Evolutionary conservation across 768 basidiomycete genomes (phyloP), one percentile per base, ranked within the genome.

Genomic region (Panellus pusillus): DNA sequence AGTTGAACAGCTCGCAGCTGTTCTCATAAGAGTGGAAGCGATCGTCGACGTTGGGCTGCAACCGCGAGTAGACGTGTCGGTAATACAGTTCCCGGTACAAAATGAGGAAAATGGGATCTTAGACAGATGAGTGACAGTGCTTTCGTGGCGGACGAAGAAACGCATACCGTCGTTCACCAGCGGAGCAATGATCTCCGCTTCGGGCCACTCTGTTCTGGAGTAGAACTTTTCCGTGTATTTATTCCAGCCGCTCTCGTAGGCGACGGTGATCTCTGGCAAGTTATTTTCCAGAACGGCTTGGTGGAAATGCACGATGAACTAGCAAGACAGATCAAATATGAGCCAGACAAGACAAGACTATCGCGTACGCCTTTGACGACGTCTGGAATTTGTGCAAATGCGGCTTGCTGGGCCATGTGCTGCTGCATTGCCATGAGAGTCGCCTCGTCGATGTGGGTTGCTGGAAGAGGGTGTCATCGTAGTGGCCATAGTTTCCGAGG

Each of bases 211-310:
- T 2, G 85, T 86, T 68, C 89, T 91, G 6, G 92, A 70, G 65
- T 97, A 99, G 75, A 89, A 94, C 75, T 95, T 94, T 76, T 97
- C 92, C 0, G 96, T 97, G 67, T 95, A 85, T 58, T 90, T 87
- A 72, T 94, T 96, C 95, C 95, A 99, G 6, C 94, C 94, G 46
- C 88, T 92, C 74, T 98, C 95, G 66, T 99, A 99, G 47, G 94
- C 92, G 18, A 87, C 79, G 5, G 91, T 92, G 61, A 99, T 96
- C 64, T 94, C 90, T 5, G 84, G 76, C 2, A 97, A 80, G 71
- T 98, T 96, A 68, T 95, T 93, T 40, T 93, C 85, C 46, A 89
- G 76, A 32, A 98, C 91, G 18, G 94, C 89, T 79, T 96, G 84
- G 66, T 96, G 91, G 70, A 98, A 97, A 63, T 92, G 91, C 6